phyloP scores from a whole-genome alignment of 495 filamentous ascomycete genomes.

The Cercophora sp. region DNA sequence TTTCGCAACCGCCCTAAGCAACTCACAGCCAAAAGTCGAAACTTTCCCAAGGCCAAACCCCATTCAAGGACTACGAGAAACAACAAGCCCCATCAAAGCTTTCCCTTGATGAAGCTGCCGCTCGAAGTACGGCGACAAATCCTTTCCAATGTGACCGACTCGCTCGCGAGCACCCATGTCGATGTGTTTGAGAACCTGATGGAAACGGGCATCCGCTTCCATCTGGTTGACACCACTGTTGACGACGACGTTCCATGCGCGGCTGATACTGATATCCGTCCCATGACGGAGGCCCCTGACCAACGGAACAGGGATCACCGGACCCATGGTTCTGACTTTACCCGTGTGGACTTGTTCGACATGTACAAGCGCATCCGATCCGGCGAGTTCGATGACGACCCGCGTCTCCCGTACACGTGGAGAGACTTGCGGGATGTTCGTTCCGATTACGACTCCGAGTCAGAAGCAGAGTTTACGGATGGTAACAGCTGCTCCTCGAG shows the following conservation, averaged over 20 bases:
- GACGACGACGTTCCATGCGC: not conserved
- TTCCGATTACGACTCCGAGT: not conserved
- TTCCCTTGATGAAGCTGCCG: slow-evolving; percentile 5
- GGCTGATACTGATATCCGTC: not conserved
- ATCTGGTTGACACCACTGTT: not conserved
- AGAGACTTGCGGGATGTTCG: not conserved
- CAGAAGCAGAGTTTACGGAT: not conserved
- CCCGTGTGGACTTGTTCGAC: not conserved
- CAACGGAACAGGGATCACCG: slow-evolving; percentile 7
- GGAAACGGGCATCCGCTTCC: not conserved
- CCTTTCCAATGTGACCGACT: not conserved
- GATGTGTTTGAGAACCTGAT: not conserved
- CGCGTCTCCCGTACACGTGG: not conserved
- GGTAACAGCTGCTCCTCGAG: no score
- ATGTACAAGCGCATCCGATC: slow-evolving; percentile 1
- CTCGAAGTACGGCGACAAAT: slow-evolving; percentile 4
- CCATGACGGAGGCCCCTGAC: not conserved
- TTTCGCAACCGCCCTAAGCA: no score
- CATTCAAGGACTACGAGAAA: no score
- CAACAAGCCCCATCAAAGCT: no score
- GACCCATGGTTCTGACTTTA: not conserved
- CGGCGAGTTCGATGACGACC: not conserved
- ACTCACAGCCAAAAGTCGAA: no score
- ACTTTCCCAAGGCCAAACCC: no score
- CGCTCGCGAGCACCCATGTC: not conserved